phyloP scores from a whole-genome alignment of 2,329 filamentous ascomycete species.

The Colletotrichum sansevieriae region DNA sequence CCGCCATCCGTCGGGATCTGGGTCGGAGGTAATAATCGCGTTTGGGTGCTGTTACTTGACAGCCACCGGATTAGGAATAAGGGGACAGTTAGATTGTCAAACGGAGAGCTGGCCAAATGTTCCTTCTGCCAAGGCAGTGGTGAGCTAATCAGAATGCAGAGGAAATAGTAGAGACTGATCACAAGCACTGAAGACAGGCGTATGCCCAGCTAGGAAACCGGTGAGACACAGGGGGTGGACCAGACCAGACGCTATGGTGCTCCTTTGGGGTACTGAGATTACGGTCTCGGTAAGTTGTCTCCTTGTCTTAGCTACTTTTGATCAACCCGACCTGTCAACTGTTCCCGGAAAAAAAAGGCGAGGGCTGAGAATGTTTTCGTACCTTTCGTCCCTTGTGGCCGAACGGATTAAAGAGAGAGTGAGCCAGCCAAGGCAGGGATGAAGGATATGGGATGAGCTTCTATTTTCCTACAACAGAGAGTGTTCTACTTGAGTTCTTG shows the following conservation, averaged over 20 bases:
- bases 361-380: constrained; percentile 23
- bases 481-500: background rate
- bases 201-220: constrained; percentile 16
- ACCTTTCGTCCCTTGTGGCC: constrained; percentile 2
- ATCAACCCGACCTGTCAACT: constrained; percentile 7
- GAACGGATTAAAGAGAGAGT: background rate
- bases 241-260: constrained; percentile 10
- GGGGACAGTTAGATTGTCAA: constrained; percentile 18
- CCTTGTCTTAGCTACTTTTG: constrained; percentile 21
- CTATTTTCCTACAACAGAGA: background rate
- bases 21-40: background rate
- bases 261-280: constrained; percentile 8
- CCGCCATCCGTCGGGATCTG: constrained; percentile 10
- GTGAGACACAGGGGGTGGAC: constrained; percentile 26
- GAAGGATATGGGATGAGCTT: background rate
- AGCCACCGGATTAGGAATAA: constrained; percentile 24
- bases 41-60: constrained; percentile 9
- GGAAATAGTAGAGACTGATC: background rate
- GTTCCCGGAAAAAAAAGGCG: constrained; percentile 29
- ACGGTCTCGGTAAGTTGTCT: constrained; percentile 29
- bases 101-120: constrained; percentile 12
- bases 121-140: background rate
- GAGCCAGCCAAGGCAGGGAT: background rate
- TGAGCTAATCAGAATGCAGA: background rate
- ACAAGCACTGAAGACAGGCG: background rate